These are phyloP conservation scores for Lachnellula willkommii DNA, from an alignment of 2,329 filamentous ascomycete genomes.

Conservation along the genomic window DNA sequence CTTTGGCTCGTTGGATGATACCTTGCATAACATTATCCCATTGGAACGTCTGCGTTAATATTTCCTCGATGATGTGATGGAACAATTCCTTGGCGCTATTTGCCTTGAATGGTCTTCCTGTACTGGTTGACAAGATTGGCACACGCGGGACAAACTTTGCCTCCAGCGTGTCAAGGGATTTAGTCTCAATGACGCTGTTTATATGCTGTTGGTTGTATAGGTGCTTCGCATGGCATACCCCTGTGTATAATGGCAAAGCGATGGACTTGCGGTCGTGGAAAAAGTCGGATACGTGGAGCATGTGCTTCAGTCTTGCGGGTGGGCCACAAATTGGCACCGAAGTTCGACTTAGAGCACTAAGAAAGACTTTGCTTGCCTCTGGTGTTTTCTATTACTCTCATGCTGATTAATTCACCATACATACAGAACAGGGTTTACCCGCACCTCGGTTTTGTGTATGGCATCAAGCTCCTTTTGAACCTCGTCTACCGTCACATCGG, in stretches of 20 bases:
- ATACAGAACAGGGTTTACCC: background rate
- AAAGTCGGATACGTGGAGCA: constrained; percentile 29
- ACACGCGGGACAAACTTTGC: constrained; percentile 20
- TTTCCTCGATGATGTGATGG: constrained; percentile 26
- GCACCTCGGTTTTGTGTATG: constrained; percentile 25
- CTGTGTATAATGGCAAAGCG: constrained; percentile 34
- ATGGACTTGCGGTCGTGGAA: constrained; percentile 31
- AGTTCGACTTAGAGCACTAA: constrained; percentile 11
- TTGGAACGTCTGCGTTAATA: constrained; percentile 29
- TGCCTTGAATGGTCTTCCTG: constrained; percentile 27
- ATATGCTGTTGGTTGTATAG: constrained; percentile 34
- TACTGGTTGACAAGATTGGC: constrained; percentile 32
- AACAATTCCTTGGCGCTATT: constrained; percentile 25
- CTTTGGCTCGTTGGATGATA: constrained; percentile 19
- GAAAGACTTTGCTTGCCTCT: constrained; percentile 16
- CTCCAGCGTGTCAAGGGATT: constrained; percentile 2
- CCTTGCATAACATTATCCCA: constrained; percentile 30
- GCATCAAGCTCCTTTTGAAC: constrained; percentile 37
- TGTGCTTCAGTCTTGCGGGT: constrained; percentile 25
- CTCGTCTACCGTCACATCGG: constrained; percentile 28
- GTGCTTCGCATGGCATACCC: constrained; percentile 38
- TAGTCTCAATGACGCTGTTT: constrained; percentile 22
- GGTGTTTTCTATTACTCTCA: constrained; percentile 20
- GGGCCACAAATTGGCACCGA: constrained; percentile 15
- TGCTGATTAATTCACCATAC: background rate